These are phyloP conservation scores for Arctium lappa DNA, from an alignment of 129 eudicot genomes.

Conservation along the genomic window DNA sequence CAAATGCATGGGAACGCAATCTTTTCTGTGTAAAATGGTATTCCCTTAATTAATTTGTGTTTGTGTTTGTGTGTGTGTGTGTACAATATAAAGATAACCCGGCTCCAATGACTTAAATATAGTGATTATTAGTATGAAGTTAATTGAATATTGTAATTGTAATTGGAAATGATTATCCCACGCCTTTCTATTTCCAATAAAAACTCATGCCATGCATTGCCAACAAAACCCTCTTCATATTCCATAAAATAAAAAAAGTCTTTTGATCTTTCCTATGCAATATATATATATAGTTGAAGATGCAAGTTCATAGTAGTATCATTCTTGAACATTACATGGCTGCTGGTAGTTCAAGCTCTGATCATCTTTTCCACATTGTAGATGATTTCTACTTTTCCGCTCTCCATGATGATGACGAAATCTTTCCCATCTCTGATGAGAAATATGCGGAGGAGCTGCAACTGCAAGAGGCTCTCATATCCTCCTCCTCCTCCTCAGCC, in stretches of 20 bases:
- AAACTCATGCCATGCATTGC: too few relatives aligned
- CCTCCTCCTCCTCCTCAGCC: slow-evolving; percentile 5
- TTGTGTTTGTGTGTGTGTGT: too few relatives aligned
- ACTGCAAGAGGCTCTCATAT: slow-evolving; percentile 39
- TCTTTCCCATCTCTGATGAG: slow-evolving; percentile 40
- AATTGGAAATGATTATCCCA: too few relatives aligned
- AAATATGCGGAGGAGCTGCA: slow-evolving; percentile 41
- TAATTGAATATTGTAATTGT: too few relatives aligned
- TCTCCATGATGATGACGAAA: slow-evolving; percentile 25
- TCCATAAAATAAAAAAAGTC: background rate
- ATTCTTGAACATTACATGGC: background rate
- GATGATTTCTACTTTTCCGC: slow-evolving; percentile 38
- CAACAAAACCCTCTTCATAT: background rate
- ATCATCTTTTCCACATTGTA: background rate
- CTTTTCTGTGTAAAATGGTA: too few relatives aligned
- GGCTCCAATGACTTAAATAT: too few relatives aligned
- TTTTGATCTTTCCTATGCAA: background rate
- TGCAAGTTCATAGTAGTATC: background rate
- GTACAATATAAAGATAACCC: too few relatives aligned
- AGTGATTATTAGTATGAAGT: too few relatives aligned
- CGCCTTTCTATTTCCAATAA: background rate
- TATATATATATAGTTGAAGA: background rate
- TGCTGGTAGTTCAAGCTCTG: background rate
- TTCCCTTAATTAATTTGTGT: too few relatives aligned
- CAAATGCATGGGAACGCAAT: too few relatives aligned